Evolutionary conservation across 2,329 filamentous ascomycete species (phyloP), one percentile per base, ranked within the genome.

Genomic region (Bipolaris cookei): DNA sequence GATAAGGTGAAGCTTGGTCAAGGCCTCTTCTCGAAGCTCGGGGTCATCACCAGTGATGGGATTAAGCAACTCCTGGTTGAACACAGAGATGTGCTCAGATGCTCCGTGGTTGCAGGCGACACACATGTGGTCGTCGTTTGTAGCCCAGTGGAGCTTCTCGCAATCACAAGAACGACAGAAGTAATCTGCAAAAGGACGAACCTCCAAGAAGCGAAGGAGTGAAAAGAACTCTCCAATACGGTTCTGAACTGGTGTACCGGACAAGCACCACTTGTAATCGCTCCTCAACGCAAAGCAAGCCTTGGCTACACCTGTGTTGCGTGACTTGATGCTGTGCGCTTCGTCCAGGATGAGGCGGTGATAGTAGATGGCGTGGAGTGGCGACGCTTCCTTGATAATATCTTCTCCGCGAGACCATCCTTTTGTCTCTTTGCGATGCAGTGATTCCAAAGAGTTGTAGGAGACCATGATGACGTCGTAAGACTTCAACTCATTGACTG

Each of bases 181-280:
- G 73, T 99, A 99, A 64, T 91, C 92, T 6, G 94, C 90, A 75
- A 97, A 98, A 0, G 94, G 94, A 7, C 85, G 84, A 34, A 97
- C 84, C 73, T 97, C 90, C 28, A 99, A 84, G 76, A 99, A 99
- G 2, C 95, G 89, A 54, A 99, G 83, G 20, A 98, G 81, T 0
- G 94, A 98, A 78, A 98, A 97, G 76, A 97, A 96, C 75, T 98
- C 94, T 70, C 95, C 94, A 64, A 98, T 98, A 51, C 94, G 90
- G 72, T 98, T 99, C 76, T 99, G 95, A 1, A 99, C 86, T 0
- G 95, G 95, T 1, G 95, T 99, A 7, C 95, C 95, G 14, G 91
- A 95, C 57, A 99, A 82, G 73, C 95, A 99, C 92, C 95, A 98
- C 68, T 96, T 96, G 78, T 95, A 97, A 16, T 85, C 87, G 16